Percentiles rank a stretch among this genome's conserved stretches.
Conservation (phyloP, 2,329 filamentous ascomycete genomes). For the Coleophoma cylindrospora region DNA sequence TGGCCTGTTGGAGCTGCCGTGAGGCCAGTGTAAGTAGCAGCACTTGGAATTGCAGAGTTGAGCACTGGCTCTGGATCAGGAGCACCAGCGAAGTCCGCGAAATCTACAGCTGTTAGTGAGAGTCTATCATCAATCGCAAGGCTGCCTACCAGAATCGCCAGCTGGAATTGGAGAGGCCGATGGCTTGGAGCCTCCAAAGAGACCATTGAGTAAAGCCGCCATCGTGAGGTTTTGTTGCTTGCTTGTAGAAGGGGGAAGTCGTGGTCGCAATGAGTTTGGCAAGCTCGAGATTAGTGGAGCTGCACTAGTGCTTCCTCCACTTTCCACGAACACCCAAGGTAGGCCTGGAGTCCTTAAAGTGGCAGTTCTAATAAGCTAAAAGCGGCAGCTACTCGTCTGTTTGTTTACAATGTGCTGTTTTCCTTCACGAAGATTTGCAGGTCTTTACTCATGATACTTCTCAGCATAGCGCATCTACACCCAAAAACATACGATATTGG, state of each 20-base stretch:
- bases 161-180: conserved; percentile 42
- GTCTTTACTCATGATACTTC: too few species aligned
- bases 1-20: conserved; percentile 39
- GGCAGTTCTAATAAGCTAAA: background rate
- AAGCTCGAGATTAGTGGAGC: background rate
- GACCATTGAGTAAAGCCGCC: conserved; percentile 40
- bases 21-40: conserved; percentile 41
- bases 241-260: background rate
- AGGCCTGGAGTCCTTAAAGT: background rate
- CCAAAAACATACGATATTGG: too few species aligned
- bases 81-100: conserved; percentile 85
- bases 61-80: conserved; percentile 58
- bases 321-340: background rate
- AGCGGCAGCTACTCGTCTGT: too few species aligned
- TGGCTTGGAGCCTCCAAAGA: conserved; percentile 65
- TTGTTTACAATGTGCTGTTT: too few species aligned
- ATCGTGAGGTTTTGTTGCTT: conserved; percentile 12
- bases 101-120: conserved; percentile 53
- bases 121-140: conserved; percentile 3
- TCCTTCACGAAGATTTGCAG: too few species aligned
- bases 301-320: background rate
- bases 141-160: conserved; percentile 58
- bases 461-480: too few species aligned
- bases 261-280: too few species aligned
- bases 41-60: conserved; percentile 35